Evolutionary conservation across 148 eudicot species (phyloP).

Genomic region (Euryodendron excelsum): DNA sequence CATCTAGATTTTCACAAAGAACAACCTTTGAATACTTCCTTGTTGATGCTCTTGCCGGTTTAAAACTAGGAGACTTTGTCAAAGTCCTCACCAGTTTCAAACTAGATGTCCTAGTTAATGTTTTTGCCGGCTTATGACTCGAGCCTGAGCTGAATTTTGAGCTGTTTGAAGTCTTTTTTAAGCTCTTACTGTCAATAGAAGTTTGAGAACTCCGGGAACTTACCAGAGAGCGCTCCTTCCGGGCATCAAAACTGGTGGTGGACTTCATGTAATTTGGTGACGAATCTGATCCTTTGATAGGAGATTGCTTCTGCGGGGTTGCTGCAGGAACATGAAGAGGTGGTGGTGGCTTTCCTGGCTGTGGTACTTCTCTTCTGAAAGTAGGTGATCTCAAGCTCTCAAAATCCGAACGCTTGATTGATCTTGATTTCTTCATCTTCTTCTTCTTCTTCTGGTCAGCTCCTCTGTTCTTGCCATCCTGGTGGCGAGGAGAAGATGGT

Average conservation of each 20-base stretch:
- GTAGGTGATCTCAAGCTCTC: slow-evolving; percentile 26
- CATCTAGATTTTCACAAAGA: slow-evolving; percentile 43
- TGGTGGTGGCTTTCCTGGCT: slow-evolving; percentile 45
- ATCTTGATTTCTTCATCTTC: slow-evolving; percentile 71
- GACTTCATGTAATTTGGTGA: slow-evolving; percentile 86
- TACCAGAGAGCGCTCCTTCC: slow-evolving; percentile 53
- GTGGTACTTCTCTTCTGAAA: slow-evolving; percentile 18
- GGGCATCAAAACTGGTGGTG: slow-evolving; percentile 74
- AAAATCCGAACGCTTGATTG: slow-evolving; percentile 40
- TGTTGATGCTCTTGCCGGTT: slow-evolving; percentile 43
- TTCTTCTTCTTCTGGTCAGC: slow-evolving; percentile 53
- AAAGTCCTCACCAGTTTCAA: slow-evolving; percentile 48
- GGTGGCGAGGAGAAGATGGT: slow-evolving; percentile 42
- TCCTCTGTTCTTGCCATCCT: slow-evolving; percentile 38
- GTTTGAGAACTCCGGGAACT: slow-evolving; percentile 25
- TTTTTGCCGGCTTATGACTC: slow-evolving; percentile 28
- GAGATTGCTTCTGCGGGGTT: slow-evolving; percentile 24
- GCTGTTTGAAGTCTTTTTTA: slow-evolving; percentile 27
- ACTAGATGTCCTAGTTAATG: slow-evolving; percentile 39
- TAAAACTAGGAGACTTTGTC: slow-evolving; percentile 67
- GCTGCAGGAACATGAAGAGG: slow-evolving; percentile 5
- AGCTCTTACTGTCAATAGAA: slow-evolving; percentile 12
- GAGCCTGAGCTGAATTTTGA: slow-evolving; percentile 25
- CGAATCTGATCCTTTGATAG: slow-evolving; percentile 16
- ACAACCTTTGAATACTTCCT: slow-evolving; percentile 40